phyloP scores from a whole-genome alignment of 371 early-diverging fungal species.

The Apophysomyces ossiformis region DNA sequence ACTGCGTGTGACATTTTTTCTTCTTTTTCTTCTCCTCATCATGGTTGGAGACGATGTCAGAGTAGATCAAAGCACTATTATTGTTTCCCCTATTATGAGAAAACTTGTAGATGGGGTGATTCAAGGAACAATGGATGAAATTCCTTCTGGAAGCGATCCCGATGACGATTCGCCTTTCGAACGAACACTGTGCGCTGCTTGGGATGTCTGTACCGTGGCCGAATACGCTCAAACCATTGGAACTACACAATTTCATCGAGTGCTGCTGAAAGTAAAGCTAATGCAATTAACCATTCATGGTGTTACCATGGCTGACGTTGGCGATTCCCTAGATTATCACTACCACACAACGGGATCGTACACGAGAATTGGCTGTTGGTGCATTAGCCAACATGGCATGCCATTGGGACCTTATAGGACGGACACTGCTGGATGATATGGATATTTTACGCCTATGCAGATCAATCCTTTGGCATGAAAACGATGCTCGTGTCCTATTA shows the following conservation, averaged over 20 bases:
- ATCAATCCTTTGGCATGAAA: conserved; percentile 46
- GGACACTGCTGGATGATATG: conserved; percentile 35
- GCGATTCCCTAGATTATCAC: conserved; percentile 33
- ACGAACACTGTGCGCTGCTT: conserved; percentile 46
- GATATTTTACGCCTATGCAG: conserved; percentile 41
- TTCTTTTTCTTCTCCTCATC: neutral
- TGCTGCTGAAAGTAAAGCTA: conserved; percentile 39
- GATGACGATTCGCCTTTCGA: conserved; percentile 51
- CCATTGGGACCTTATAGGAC: conserved; percentile 39
- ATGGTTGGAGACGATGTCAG: neutral
- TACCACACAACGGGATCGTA: conserved; percentile 34
- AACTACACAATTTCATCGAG: conserved; percentile 32
- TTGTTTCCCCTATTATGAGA: conserved; percentile 39
- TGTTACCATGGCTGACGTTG: neutral
- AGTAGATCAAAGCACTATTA: conserved; percentile 8
- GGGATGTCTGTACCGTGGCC: conserved; percentile 46
- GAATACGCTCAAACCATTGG: conserved; percentile 38
- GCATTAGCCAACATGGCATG: conserved; percentile 47
- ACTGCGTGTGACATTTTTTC: neutral
- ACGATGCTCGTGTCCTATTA: conserved; percentile 42
- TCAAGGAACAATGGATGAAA: conserved; percentile 27
- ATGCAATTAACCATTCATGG: neutral
- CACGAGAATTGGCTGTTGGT: conserved; percentile 48
- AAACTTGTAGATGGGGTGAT: conserved; percentile 39
- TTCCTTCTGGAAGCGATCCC: conserved; percentile 12